phyloP scores from a whole-genome alignment of 2,329 filamentous ascomycete genomes.

The Ophiostoma ulmi region DNA sequence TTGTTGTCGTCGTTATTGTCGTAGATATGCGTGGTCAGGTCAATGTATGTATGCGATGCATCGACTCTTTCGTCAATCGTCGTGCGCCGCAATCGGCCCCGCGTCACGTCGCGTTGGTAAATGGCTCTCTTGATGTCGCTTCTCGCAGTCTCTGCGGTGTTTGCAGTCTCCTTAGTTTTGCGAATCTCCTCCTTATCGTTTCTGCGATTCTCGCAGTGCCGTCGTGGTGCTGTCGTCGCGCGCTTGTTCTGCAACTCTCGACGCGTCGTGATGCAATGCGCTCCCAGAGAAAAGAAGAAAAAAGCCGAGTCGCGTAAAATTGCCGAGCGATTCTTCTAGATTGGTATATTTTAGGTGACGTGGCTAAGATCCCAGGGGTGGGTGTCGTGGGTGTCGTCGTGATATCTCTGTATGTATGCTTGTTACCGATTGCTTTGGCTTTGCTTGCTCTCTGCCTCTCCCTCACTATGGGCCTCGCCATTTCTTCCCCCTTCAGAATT shows the following conservation, averaged over 20 bases:
- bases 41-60: neutral
- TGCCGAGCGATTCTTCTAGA: conserved; percentile 1
- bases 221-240: neutral
- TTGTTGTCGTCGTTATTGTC: neutral
- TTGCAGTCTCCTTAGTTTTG: neutral
- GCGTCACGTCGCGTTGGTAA: conserved; percentile 14
- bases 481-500: neutral
- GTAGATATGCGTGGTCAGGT: neutral
- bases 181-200: neutral
- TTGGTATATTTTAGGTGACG: neutral
- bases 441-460: neutral
- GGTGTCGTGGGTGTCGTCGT: neutral
- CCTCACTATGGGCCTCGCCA: neutral
- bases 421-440: neutral
- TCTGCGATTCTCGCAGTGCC: neutral
- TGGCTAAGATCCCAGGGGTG: neutral
- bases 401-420: neutral
- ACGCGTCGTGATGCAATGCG: conserved; percentile 13
- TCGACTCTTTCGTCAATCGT: neutral
- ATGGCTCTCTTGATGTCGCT: neutral
- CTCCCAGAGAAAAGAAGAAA: neutral
- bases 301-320: conserved; percentile 5
- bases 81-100: conserved; percentile 12
- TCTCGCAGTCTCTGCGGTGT: neutral
- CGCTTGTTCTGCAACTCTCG: neutral